A percentile compares a stretch with the other conserved stretches of the same genome.
phyloP scores from a whole-genome alignment of 208 protist species.

The Trypanosoma caninum region DNA sequence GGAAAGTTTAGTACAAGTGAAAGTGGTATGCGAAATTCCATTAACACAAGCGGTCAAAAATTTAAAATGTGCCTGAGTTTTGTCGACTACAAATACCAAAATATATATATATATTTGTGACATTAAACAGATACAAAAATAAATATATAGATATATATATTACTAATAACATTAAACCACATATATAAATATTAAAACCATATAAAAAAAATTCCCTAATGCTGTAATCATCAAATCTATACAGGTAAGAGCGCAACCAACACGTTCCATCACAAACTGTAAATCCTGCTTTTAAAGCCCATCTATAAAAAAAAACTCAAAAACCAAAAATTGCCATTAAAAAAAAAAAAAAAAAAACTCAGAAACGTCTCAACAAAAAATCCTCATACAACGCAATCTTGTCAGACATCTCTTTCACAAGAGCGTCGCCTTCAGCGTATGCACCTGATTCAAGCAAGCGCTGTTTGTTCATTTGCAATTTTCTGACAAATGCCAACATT shows the following conservation, averaged over 20 bases:
- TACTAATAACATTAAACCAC: too few species aligned
- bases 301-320: too few species aligned
- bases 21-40: constrained; percentile 64
- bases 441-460: constrained; percentile 83
- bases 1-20: constrained; percentile 37
- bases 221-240: too few species aligned
- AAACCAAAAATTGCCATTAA: neutral
- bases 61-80: neutral
- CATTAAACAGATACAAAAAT: too few species aligned
- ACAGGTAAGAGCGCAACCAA: too few species aligned
- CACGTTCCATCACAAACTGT: too few species aligned
- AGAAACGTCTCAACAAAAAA: constrained; percentile 36
- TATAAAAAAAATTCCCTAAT: too few species aligned
- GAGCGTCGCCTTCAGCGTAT: constrained; percentile 53
- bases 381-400: constrained; percentile 88
- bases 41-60: constrained; percentile 4
- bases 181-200: too few species aligned
- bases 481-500: constrained; percentile 74
- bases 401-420: constrained; percentile 78
- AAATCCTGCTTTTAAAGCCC: too few species aligned
- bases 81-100: neutral
- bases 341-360: constrained; percentile 17
- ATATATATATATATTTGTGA: neutral
- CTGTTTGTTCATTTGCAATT: constrained; percentile 71
- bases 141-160: too few species aligned